phyloP scores from a whole-genome alignment of 1,284 basidiomycete species.

The Singerocomus inundabilis region DNA sequence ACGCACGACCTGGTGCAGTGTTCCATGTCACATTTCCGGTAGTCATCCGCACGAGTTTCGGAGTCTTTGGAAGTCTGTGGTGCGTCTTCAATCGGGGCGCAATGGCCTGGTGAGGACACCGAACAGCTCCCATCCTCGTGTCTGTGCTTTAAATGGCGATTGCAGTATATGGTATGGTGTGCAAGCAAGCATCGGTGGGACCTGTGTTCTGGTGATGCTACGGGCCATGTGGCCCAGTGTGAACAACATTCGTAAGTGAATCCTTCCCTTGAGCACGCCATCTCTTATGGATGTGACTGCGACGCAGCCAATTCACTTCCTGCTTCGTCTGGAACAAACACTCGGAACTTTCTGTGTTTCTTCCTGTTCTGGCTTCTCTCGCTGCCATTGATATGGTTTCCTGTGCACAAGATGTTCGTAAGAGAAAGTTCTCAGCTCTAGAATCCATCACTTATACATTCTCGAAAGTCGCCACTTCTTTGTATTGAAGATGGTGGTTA shows the following conservation, averaged over 20 bases:
- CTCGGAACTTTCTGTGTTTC: conserved; percentile 75
- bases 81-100: conserved; percentile 77
- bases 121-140: conserved; percentile 23
- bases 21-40: conserved; percentile 82
- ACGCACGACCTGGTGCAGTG: conserved; percentile 79
- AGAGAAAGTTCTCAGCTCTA: conserved; percentile 17
- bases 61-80: conserved; percentile 82
- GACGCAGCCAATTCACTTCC: conserved; percentile 46
- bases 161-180: conserved; percentile 75
- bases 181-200: conserved; percentile 78
- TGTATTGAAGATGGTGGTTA: conserved; percentile 74
- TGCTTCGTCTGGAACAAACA: conserved; percentile 66
- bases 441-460: conserved; percentile 12
- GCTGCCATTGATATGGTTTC: conserved; percentile 78
- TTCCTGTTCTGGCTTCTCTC: conserved; percentile 85
- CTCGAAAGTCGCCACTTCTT: conserved; percentile 71
- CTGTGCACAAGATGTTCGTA: conserved; percentile 73
- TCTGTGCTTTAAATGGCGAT: conserved; percentile 17
- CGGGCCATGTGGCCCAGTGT: conserved; percentile 73
- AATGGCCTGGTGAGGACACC: conserved; percentile 64
- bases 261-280: neutral
- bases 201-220: conserved; percentile 72
- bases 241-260: conserved; percentile 59
- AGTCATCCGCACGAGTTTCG: conserved; percentile 74
- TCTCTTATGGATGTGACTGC: conserved; percentile 9